Percentiles rank a stretch among this genome's conserved stretches.
phyloP scores from a whole-genome alignment of 1,139 yeast species.

The Zygosaccharomyces sapae region DNA sequence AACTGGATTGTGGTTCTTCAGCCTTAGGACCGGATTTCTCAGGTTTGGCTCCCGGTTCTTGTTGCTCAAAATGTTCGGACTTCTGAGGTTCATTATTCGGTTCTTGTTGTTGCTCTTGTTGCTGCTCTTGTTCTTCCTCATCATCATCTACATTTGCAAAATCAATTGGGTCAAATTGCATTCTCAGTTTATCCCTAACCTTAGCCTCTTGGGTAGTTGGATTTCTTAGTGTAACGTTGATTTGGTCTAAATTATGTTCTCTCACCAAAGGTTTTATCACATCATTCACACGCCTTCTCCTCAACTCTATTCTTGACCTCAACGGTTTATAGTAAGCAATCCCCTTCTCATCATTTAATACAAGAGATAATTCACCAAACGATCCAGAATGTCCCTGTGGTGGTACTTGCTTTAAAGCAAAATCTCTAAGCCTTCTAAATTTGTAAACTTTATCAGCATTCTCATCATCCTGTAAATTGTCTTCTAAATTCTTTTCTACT shows the following conservation, averaged over 20 bases:
- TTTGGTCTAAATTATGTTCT: constrained; percentile 41
- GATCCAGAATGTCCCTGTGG: constrained; percentile 39
- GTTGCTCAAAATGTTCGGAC: not conserved
- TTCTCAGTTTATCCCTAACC: constrained; percentile 34
- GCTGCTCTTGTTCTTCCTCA: constrained; percentile 25
- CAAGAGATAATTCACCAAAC: constrained; percentile 54
- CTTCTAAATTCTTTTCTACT: constrained; percentile 42
- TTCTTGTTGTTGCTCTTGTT: constrained; percentile 3
- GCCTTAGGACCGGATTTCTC: not conserved
- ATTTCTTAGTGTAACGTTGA: constrained; percentile 33
- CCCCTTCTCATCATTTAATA: constrained; percentile 50
- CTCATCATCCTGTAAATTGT: constrained; percentile 35
- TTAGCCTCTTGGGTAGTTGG: constrained; percentile 36
- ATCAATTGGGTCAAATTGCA: constrained; percentile 37
- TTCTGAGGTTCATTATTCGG: constrained; percentile 2
- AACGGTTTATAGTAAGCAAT: constrained; percentile 75
- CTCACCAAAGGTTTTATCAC: constrained; percentile 40
- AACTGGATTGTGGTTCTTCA: not conserved
- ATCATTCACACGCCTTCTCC: constrained; percentile 71
- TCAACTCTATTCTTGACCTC: constrained; percentile 71
- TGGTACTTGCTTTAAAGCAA: constrained; percentile 62
- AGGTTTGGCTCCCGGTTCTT: not conserved
- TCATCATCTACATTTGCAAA: constrained; percentile 38
- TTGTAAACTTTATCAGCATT: constrained; percentile 44
- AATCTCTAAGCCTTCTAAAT: constrained; percentile 69